These are phyloP conservation scores for Trichothecium sympodiale DNA, from an alignment of 2,329 filamentous ascomycete species.

Conservation along the genomic window DNA sequence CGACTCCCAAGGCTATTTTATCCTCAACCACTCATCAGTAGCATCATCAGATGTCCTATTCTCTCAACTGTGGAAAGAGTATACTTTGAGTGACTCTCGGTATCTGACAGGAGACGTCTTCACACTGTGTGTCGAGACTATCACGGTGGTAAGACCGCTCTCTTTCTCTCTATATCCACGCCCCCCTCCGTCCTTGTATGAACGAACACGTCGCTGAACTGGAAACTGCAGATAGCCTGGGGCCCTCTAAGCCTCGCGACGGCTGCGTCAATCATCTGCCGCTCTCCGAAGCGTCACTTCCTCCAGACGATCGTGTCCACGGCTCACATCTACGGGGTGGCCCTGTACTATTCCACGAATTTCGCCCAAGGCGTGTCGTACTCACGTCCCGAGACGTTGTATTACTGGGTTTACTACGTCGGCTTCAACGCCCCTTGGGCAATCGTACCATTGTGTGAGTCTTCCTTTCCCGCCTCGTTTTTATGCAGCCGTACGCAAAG, in stretches of 20 bases:
- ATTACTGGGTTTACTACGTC: slow-evolving; percentile 54
- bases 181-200: too few species aligned
- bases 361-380: slow-evolving; percentile 38
- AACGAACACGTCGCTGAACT: too few species aligned
- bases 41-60: slow-evolving; percentile 60
- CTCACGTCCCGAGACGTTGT: slow-evolving; percentile 47
- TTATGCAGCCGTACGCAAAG: too few species aligned
- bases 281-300: slow-evolving; percentile 35
- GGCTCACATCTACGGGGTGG: slow-evolving; percentile 50
- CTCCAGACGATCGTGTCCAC: slow-evolving; percentile 39
- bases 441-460: slow-evolving; percentile 42
- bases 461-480: too few species aligned
- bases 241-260: slow-evolving; percentile 46
- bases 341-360: slow-evolving; percentile 50
- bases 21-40: slow-evolving; percentile 56
- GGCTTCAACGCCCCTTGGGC: slow-evolving; percentile 52
- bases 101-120: slow-evolving; percentile 76
- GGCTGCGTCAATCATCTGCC: slow-evolving; percentile 30
- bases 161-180: neutral
- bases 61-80: slow-evolving; percentile 89
- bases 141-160: slow-evolving; percentile 56
- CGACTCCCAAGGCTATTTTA: slow-evolving; percentile 53
- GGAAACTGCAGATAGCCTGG: slow-evolving; percentile 40
- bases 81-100: slow-evolving; percentile 74
- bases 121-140: slow-evolving; percentile 76